phyloP scores from a whole-genome alignment of 192 early-diverging fungal species.

The Backusella tarrabulga region DNA sequence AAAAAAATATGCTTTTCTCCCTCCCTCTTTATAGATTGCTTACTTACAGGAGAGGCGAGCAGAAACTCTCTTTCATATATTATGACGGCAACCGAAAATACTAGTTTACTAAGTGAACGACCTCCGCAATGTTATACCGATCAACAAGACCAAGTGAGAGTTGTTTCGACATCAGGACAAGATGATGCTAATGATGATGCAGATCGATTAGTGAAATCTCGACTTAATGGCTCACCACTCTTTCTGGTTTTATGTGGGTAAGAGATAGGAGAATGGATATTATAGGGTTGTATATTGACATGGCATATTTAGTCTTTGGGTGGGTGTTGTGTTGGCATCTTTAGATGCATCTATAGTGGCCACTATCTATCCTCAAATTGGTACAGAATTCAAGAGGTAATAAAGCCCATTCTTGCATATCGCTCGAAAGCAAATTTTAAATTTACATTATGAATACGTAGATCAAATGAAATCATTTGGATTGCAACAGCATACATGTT shows the following conservation, averaged over 20 bases:
- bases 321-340: constrained; percentile 27
- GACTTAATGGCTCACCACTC: constrained; percentile 18
- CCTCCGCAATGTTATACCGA: neutral
- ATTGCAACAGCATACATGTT: constrained; percentile 76
- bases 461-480: constrained; percentile 70
- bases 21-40: neutral
- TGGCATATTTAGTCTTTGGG: constrained; percentile 21
- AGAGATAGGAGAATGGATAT: neutral
- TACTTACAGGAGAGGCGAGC: neutral
- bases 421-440: neutral
- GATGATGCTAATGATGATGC: neutral
- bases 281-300: neutral
- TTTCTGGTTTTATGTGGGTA: constrained; percentile 18
- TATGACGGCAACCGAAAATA: neutral
- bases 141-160: neutral
- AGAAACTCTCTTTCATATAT: neutral
- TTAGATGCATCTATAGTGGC: constrained; percentile 39
- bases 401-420: neutral
- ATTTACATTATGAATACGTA: neutral
- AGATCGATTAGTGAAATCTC: constrained; percentile 5
- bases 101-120: neutral
- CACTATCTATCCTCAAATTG: constrained; percentile 36
- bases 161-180: neutral
- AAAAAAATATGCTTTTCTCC: neutral
- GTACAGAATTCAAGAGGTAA: constrained; percentile 40